Evolutionary conservation across 345 rosid genomes (phyloP).

Genomic region (Brassica nigra): DNA sequence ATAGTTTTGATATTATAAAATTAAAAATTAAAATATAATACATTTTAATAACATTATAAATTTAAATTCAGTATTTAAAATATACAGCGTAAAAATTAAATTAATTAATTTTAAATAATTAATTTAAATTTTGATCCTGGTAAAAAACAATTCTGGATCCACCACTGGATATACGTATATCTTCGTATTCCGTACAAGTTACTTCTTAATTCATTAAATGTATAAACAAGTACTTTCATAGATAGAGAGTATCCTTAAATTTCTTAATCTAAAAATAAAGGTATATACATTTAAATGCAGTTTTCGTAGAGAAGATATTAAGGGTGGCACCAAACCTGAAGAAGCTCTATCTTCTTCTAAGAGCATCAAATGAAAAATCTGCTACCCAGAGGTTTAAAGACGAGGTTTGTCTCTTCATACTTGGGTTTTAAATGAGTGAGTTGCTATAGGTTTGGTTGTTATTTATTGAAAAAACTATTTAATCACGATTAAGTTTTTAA

Average conservation of each 20-base stretch:
- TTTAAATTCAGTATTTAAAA: no score
- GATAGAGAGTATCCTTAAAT: not conserved
- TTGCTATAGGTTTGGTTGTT: not conserved
- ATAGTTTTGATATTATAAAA: no score
- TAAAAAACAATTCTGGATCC: no score
- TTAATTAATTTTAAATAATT: no score
- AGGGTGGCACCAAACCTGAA: slow-evolving; percentile 84
- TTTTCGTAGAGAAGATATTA: slow-evolving; percentile 73
- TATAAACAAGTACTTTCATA: not conserved
- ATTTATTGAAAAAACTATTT: not conserved
- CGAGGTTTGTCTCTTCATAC: slow-evolving; percentile 52
- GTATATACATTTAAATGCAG: slow-evolving; percentile 42
- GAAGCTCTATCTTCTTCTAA: slow-evolving; percentile 72
- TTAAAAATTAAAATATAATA: no score
- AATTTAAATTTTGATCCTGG: no score
- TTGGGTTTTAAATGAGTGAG: not conserved
- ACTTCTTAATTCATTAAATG: not conserved
- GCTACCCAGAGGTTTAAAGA: slow-evolving; percentile 65
- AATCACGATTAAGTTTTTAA: not conserved
- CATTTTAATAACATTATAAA: no score
- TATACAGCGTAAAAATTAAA: no score
- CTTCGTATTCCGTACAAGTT: not conserved
- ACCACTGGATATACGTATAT: not conserved
- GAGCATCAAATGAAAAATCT: slow-evolving; percentile 64
- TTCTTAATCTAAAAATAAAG: not conserved